phyloP scores from a whole-genome alignment of 129 eudicot genomes.

The Apium graveolens region DNA sequence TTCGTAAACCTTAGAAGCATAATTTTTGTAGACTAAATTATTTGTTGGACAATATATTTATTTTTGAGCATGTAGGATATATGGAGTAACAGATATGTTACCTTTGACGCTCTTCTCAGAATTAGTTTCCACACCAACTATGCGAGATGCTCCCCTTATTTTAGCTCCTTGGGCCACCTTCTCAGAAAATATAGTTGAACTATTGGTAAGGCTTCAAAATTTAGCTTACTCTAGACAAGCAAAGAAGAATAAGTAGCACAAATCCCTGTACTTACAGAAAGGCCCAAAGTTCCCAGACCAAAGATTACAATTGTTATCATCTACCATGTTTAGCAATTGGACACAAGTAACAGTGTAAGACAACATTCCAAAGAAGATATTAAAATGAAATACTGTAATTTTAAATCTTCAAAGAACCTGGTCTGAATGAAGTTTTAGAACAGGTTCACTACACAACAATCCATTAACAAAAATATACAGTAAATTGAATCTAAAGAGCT shows the following conservation, averaged over 20 bases:
- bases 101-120: conserved; percentile 68
- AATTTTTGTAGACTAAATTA: not conserved
- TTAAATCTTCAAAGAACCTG: not conserved
- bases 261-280: conserved; percentile 53
- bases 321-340: not conserved
- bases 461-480: not conserved
- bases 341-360: not conserved
- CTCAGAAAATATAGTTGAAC: not conserved
- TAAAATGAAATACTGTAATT: not conserved
- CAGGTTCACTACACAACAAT: not conserved
- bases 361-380: not conserved
- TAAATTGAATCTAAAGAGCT: not conserved
- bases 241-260: not conserved
- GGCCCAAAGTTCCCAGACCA: conserved; percentile 99
- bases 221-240: not conserved
- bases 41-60: not conserved
- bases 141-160: conserved; percentile 77
- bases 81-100: conserved; percentile 14
- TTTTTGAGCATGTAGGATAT: not conserved
- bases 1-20: not conserved
- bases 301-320: conserved; percentile 47
- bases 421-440: not conserved
- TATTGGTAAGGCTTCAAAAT: not conserved
- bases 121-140: conserved; percentile 81
- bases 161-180: conserved; percentile 97